Base-by-base conservation (phyloP, 129 eudicot species). In the Ambrosia trifida region DNA sequence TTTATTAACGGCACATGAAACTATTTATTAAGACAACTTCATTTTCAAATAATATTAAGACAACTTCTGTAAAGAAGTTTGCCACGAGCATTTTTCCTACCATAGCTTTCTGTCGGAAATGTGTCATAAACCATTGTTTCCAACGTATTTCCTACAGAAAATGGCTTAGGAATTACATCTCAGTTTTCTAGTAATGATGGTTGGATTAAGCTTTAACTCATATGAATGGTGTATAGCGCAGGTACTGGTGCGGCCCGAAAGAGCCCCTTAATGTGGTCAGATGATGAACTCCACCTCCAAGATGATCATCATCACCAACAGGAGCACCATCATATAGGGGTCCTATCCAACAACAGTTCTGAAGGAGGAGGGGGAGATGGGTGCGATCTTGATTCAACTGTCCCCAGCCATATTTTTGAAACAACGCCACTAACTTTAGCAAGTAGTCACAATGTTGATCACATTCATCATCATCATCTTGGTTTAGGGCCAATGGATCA, bases 251-350 rank as follows among this genome's bases (percentile, higher is more conserved):
- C 65, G 63, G 67, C 57, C 60, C 59, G 81, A 78, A 78, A 78
- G 81, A 78, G 72, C 81, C 81, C 76, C 77, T 70, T 78, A 78
- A 64, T 78, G 57, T 78, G 81, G 76, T 78, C 77, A 14, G 81
- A 78, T 17, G 81, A 77, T 10, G 81, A 77, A 62, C 81, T 77
- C 41, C 76, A 77, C 53, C 81, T 77, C 72, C 81, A 77, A 70
- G 81, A 77, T 11, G 81, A 77, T 18, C 74, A 76, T 31, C 69
- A 67, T 19, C 76, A 63, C 36, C 81, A 64, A 31, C 72, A 62
- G 11, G 68, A 75, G 46, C 68, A 66, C 16, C 68, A 68, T 59
- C 81, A 70, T 51, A 63, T 78, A 4, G 76, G 76, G n/a, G 77
- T 78, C 52, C 41, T 78, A 70, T 78, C 81, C 40, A 78, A 32